Evolutionary conservation across 495 filamentous ascomycete genomes (phyloP).

Genomic region (Talaromyces proteolyticus): DNA sequence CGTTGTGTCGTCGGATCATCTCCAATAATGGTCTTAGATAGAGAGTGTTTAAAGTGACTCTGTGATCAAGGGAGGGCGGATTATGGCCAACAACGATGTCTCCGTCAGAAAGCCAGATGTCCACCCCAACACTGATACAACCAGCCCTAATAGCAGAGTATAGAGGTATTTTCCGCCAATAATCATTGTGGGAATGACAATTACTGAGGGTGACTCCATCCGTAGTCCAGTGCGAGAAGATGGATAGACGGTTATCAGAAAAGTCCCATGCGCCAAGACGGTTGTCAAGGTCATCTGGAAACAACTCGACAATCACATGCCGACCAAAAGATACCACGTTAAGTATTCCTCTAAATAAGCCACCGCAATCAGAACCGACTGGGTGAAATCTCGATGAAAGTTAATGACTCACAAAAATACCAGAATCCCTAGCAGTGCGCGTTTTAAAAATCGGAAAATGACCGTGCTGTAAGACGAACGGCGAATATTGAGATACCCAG

Average conservation of each 20-base stretch:
- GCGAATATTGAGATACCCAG: no score
- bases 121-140: conserved; percentile 61
- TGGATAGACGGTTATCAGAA: conserved; percentile 7
- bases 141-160: conserved; percentile 60
- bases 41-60: conserved; percentile 31
- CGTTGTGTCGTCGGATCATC: conserved; percentile 31
- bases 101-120: conserved; percentile 63
- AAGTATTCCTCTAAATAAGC: no score
- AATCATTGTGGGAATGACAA: conserved; percentile 82
- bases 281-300: conserved; percentile 17
- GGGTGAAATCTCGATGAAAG: no score
- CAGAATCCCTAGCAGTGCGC: no score
- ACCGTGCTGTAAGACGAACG: no score
- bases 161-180: conserved; percentile 71
- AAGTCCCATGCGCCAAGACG: conserved; percentile 49
- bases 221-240: conserved; percentile 10
- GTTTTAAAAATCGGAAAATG: no score
- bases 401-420: no score
- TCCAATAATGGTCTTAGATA: conserved; percentile 37
- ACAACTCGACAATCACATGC: no score
- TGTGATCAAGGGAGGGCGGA: conserved; percentile 20
- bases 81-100: conserved; percentile 47
- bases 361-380: no score
- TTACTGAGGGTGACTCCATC: conserved; percentile 9
- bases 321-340: no score